Evolutionary conservation across 2,329 filamentous ascomycete species (phyloP).

Genomic region (Scorias spongiosa): DNA sequence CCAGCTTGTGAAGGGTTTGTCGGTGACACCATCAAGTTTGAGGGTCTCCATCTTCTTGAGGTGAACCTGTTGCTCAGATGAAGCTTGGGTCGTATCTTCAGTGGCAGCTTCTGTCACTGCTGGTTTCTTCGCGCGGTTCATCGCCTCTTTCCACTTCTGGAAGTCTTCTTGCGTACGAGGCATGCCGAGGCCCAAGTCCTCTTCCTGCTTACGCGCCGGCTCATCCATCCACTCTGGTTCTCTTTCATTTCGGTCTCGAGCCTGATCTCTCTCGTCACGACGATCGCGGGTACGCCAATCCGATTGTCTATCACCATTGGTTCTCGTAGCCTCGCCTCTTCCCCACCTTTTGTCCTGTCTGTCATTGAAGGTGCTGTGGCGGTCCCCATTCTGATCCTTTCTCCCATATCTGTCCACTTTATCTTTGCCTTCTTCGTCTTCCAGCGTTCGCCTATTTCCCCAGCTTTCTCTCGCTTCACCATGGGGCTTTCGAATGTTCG

Average conservation of each 20-base stretch:
- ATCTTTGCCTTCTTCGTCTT: slow-evolving; percentile 45
- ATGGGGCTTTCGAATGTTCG: slow-evolving; percentile 23
- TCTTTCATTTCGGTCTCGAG: slow-evolving; percentile 45
- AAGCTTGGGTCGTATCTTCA: slow-evolving; percentile 7
- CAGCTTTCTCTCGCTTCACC: slow-evolving; percentile 49
- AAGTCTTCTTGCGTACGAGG: slow-evolving; percentile 76
- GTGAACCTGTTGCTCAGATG: slow-evolving; percentile 5
- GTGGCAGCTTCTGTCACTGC: slow-evolving; percentile 5
- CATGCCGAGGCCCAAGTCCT: slow-evolving; percentile 26
- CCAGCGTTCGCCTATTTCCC: slow-evolving; percentile 44
- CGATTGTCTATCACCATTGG: slow-evolving; percentile 30
- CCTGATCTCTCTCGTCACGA: slow-evolving; percentile 35
- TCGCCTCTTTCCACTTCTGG: slow-evolving; percentile 90
- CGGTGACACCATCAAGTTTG: slow-evolving; percentile 51
- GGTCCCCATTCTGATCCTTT: slow-evolving; percentile 33
- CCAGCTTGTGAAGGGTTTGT: slow-evolving; percentile 60
- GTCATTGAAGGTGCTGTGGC: slow-evolving; percentile 50
- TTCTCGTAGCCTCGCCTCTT: slow-evolving; percentile 23
- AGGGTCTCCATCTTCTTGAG: slow-evolving; percentile 43
- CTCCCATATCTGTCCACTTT: slow-evolving; percentile 36
- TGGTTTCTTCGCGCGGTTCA: slow-evolving; percentile 31
- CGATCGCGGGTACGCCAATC: slow-evolving; percentile 42
- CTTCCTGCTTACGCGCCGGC: slow-evolving; percentile 41
- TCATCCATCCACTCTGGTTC: slow-evolving; percentile 83
- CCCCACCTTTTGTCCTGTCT: slow-evolving; percentile 56